These are phyloP conservation scores for Aleurites moluccanus DNA, from an alignment of 441 rosid genomes.

Conservation along the genomic window DNA sequence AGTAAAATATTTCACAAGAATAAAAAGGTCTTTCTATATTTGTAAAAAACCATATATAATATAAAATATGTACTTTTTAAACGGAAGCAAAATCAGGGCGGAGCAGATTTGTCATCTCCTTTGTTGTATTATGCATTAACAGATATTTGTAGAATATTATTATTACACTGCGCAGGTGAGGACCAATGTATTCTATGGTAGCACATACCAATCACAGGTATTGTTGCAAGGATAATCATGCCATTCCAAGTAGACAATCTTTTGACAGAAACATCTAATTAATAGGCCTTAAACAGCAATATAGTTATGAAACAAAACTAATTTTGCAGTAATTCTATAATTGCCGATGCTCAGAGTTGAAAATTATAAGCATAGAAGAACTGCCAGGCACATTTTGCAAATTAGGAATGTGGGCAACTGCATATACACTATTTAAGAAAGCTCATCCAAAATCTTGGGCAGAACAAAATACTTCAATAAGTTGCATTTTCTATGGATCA, in stretches of 20 bases:
- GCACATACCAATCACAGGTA: neutral
- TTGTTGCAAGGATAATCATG: neutral
- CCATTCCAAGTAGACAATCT: neutral
- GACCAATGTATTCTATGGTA: neutral
- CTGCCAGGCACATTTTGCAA: neutral
- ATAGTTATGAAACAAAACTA: neutral
- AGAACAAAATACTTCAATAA: neutral
- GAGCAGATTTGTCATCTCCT: too few species aligned
- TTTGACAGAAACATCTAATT: neutral
- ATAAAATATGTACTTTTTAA: too few species aligned
- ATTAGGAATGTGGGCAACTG: too few species aligned
- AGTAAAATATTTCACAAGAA: too few species aligned
- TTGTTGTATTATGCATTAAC: too few species aligned
- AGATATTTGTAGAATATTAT: neutral
- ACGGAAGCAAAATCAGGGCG: too few species aligned
- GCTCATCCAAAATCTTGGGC: too few species aligned
- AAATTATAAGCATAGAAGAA: neutral
- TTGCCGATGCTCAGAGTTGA: neutral
- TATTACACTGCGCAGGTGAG: neutral
- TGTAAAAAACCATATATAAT: too few species aligned
- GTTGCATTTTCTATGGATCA: too few species aligned
- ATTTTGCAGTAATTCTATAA: neutral
- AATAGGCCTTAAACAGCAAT: neutral
- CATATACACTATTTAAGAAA: too few species aligned
- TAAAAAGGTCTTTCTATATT: too few species aligned